Percentiles rank a stretch among this genome's conserved stretches.
These are phyloP conservation scores for Ceratobasidium sp. DNA, from an alignment of 1,284 basidiomycete genomes.

Conservation along the genomic window DNA sequence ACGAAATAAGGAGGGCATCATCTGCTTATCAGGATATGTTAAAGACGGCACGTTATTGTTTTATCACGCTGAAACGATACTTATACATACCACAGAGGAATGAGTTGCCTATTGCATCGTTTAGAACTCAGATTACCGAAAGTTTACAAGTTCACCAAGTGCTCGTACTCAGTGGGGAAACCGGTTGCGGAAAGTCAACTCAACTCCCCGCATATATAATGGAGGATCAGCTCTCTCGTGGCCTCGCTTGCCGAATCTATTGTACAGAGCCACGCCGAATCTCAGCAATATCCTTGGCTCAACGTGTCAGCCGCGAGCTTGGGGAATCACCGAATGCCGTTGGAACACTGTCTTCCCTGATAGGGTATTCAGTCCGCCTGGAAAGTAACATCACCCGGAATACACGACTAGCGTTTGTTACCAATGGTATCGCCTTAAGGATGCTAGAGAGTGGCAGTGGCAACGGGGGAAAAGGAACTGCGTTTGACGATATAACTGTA, in stretches of 20 bases:
- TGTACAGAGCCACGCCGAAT: constrained; percentile 98
- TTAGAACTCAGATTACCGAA: constrained; percentile 77
- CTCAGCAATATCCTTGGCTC: constrained; percentile 95
- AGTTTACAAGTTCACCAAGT: constrained; percentile 82
- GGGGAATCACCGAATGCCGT: constrained; percentile 86
- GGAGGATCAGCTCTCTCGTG: constrained; percentile 85
- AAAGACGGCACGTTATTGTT: not conserved
- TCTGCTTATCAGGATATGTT: constrained; percentile 86
- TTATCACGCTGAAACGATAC: constrained; percentile 48
- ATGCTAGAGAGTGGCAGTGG: constrained; percentile 90
- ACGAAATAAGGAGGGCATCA: constrained; percentile 65
- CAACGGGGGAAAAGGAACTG: constrained; percentile 68
- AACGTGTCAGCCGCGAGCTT: constrained; percentile 92
- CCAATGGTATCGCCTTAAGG: constrained; percentile 94
- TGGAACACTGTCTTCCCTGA: constrained; percentile 79
- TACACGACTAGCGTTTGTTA: constrained; percentile 85
- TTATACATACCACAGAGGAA: constrained; percentile 67
- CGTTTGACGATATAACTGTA: constrained; percentile 93
- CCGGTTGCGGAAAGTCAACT: constrained; percentile 98
- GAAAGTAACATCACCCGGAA: constrained; percentile 86
- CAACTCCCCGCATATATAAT: constrained; percentile 96
- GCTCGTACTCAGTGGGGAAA: constrained; percentile 95
- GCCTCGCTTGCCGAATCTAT: constrained; percentile 88
- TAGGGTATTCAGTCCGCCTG: constrained; percentile 94
- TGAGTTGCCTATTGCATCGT: constrained; percentile 85